Conservation (phyloP, 176 grass and related monocot species). For the Tuctoria greenei region DNA sequence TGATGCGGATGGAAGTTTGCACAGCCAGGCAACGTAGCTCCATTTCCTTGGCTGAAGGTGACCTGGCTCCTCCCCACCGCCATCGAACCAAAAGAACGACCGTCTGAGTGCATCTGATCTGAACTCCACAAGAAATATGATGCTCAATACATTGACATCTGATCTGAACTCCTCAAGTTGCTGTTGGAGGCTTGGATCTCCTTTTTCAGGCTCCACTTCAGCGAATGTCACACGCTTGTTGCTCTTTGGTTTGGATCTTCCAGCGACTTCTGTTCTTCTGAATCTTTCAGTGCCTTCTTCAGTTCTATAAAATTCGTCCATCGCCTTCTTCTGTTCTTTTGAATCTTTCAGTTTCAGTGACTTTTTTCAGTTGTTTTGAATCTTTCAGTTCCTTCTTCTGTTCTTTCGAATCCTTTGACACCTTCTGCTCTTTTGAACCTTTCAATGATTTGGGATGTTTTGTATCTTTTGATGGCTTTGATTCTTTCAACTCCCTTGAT, state of each 20-base stretch:
- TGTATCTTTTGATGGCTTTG: conserved; percentile 38
- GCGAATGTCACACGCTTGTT: conserved; percentile 47
- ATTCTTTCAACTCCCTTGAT: conserved; percentile 35
- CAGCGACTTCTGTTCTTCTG: background rate
- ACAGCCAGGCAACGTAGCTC: background rate
- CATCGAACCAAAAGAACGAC: background rate
- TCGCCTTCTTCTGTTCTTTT: conserved; percentile 34
- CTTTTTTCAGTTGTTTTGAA: conserved; percentile 40
- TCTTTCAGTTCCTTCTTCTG: conserved; percentile 31
- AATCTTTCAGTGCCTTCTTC: conserved; percentile 38
- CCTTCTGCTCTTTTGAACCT: conserved; percentile 20
- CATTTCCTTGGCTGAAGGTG: conserved; percentile 2
- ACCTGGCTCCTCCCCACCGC: background rate
- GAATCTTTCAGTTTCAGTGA: conserved; percentile 28
- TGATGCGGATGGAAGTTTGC: background rate
- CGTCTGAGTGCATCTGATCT: background rate
- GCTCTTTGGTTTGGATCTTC: conserved; percentile 38
- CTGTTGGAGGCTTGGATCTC: conserved; percentile 39
- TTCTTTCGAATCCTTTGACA: conserved; percentile 19
- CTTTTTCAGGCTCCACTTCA: conserved; percentile 46
- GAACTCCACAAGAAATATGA: background rate
- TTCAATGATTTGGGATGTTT: conserved; percentile 32
- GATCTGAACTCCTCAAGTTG: conserved; percentile 15
- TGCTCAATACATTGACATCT: background rate
- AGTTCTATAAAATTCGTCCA: conserved; percentile 34